Conservation (phyloP, 2,329 filamentous ascomycete species). For the Ophiostoma sp. region DNA sequence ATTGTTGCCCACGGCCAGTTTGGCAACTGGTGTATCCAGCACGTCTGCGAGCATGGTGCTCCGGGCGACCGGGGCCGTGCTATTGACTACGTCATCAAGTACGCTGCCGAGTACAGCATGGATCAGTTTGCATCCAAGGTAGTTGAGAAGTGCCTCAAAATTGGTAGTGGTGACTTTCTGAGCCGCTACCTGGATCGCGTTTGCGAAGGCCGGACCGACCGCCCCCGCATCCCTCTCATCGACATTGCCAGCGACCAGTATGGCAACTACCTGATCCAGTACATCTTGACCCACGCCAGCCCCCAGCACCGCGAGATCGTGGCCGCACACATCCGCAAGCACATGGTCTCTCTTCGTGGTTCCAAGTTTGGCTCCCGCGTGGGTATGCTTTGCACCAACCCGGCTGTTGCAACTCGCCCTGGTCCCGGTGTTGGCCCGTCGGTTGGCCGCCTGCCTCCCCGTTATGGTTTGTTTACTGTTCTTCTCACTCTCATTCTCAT, state of each 20-base stretch:
- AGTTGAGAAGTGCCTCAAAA: slow-evolving; percentile 98
- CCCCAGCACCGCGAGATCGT: slow-evolving; percentile 89
- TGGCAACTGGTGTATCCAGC: slow-evolving; percentile 99
- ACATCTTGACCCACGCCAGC: slow-evolving; percentile 84
- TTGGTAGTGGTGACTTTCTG: slow-evolving; percentile 84
- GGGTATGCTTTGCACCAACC: slow-evolving; percentile 98
- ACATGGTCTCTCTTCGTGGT: slow-evolving; percentile 97
- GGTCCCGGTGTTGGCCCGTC: slow-evolving; percentile 72
- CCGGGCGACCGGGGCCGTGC: slow-evolving; percentile 87
- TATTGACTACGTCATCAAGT: slow-evolving; percentile 90
- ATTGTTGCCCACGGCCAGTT: slow-evolving; percentile 96
- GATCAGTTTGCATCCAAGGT: slow-evolving; percentile 99
- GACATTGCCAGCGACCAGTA: slow-evolving; percentile 99
- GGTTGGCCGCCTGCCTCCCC: slow-evolving; percentile 55
- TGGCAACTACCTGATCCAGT: slow-evolving; percentile 96
- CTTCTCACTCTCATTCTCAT: background rate
- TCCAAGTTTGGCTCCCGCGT: slow-evolving; percentile 98
- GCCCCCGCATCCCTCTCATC: slow-evolving; percentile 92
- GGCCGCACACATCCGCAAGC: slow-evolving; percentile 90
- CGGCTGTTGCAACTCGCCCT: slow-evolving; percentile 79
- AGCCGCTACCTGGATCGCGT: slow-evolving; percentile 89
- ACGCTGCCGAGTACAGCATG: slow-evolving; percentile 94
- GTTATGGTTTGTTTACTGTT: slow-evolving; percentile 46
- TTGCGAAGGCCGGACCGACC: slow-evolving; percentile 82
- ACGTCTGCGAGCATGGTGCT: slow-evolving; percentile 94